Evolutionary conservation across 768 basidiomycete genomes (phyloP).

Genomic region (Gelatoporia subvermispora): DNA sequence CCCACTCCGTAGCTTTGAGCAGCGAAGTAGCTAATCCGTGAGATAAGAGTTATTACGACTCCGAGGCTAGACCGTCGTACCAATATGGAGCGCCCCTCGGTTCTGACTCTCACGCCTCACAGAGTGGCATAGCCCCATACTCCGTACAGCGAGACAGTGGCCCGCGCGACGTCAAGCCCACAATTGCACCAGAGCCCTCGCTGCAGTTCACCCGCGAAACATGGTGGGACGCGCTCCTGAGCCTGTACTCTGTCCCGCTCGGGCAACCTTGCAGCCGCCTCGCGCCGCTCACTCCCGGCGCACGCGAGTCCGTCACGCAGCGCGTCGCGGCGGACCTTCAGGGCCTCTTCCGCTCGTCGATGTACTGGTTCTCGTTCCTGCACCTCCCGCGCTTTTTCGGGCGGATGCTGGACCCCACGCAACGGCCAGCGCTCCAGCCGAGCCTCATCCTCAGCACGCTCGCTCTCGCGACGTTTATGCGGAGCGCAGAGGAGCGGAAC

Average conservation of each 20-base stretch:
- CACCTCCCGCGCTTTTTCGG: constrained; percentile 65
- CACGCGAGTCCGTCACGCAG: constrained; percentile 43
- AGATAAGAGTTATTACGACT: too few relatives aligned
- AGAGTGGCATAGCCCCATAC: neutral
- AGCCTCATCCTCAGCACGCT: constrained; percentile 58
- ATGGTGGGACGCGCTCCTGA: constrained; percentile 74
- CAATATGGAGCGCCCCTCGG: too few relatives aligned
- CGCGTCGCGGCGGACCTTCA: constrained; percentile 52
- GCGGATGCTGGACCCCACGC: constrained; percentile 50
- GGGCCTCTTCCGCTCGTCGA: constrained; percentile 59
- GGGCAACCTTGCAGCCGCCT: constrained; percentile 1
- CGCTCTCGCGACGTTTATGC: constrained; percentile 63
- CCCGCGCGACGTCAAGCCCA: neutral
- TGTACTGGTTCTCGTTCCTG: constrained; percentile 72
- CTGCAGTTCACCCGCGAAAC: constrained; percentile 64
- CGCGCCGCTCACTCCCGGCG: constrained; percentile 13
- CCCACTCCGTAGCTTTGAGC: too few relatives aligned
- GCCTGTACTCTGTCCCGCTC: constrained; percentile 36
- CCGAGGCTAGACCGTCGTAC: too few relatives aligned
- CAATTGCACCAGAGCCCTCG: constrained; percentile 46
- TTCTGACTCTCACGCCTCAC: neutral
- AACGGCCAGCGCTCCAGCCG: constrained; percentile 58
- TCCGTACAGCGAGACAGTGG: neutral
- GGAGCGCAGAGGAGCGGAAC: constrained; percentile 57
- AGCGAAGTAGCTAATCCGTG: too few relatives aligned